Evolutionary conservation across 371 early-diverging fungal genomes (phyloP), one percentile per base, ranked within the genome.

Genomic region (Saksenaea oblongispora): DNA sequence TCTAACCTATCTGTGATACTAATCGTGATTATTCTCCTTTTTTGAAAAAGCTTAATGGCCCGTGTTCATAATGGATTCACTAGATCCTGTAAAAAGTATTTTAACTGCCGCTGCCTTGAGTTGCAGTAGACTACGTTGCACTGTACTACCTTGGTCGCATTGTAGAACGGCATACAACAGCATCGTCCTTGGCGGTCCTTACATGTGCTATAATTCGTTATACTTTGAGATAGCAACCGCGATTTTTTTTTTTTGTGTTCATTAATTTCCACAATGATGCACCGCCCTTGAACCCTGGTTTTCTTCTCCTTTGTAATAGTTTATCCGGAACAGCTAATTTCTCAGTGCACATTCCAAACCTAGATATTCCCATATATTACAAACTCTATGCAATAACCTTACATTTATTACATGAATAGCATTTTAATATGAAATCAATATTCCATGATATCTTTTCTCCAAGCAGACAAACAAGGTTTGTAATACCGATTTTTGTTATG

Each of bases 211-310:
- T 22, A 18, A 47, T 22, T 47, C 51, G 51, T 22, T 22, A 22
- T 8, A 18, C 44, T 44, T 44, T 1, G 7, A 22, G 51, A 47
- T 47, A 22, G 22, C 24, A 47, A 47, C n/a, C 3, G 22, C n/a
- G n/a, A n/a, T n/a, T n/a, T 22, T 22, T 47, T 22, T 10, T 1
- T 22, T 11, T 47, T 47, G 51, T 47, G 51, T 26, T 47, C 51
- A 47, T 47, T 47, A 47, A 47, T 22, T 18, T 47, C 51, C 51
- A 47, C 51, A n/a, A 39, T 39, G 39, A 39, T 39, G 39, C 39
- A 11, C 10, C 39, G 39, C n/a, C 39, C 39, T 39, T 39, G 39
- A 3, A 47, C 10, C 51, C 5, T 47, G 17, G 51, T 47, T 47
- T 17, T 47, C 22, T 26, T 47, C 22, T 17, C 22, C 22, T 47